Conservation (phyloP, 352 stramenopile species). For the Globisporangium viniferum region DNA sequence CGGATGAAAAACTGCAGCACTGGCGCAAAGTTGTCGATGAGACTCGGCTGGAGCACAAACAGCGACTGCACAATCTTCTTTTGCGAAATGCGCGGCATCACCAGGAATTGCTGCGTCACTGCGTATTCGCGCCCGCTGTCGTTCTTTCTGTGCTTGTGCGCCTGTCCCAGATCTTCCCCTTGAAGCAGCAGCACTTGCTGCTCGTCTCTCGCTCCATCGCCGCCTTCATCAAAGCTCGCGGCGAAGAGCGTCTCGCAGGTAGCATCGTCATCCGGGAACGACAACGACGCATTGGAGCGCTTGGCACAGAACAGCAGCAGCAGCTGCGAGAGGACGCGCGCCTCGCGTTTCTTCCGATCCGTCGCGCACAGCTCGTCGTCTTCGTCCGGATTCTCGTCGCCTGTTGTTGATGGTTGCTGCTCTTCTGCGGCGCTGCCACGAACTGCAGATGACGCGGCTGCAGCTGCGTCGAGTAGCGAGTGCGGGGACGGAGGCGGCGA, state of each 20-base stretch:
- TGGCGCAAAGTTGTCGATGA: slow-evolving; percentile 39
- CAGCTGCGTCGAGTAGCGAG: not conserved
- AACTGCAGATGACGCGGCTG: not conserved
- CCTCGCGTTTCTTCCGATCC: slow-evolving; percentile 24
- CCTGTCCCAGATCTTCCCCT: not conserved
- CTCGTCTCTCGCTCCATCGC: not conserved
- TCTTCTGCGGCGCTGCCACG: not conserved
- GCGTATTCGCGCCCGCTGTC: slow-evolving; percentile 20
- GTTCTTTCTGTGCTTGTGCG: slow-evolving; percentile 4
- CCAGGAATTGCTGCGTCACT: slow-evolving; percentile 41
- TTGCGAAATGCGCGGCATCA: slow-evolving; percentile 33
- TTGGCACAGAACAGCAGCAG: slow-evolving; percentile 36
- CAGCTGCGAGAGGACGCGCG: slow-evolving; percentile 43
- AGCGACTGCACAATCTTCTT: slow-evolving; percentile 41
- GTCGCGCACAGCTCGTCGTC: slow-evolving; percentile 3
- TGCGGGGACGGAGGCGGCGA: not conserved
- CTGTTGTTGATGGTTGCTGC: not conserved
- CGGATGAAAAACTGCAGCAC: slow-evolving; percentile 70
- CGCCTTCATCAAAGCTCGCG: not conserved
- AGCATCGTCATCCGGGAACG: not conserved
- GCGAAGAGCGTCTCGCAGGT: slow-evolving; percentile 1
- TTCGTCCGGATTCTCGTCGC: not conserved
- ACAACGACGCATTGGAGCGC: slow-evolving; percentile 3
- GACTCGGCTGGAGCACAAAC: slow-evolving; percentile 37
- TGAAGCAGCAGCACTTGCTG: not conserved